phyloP scores from a whole-genome alignment of 2,329 filamentous ascomycete species.

The Colletotrichum godetiae region DNA sequence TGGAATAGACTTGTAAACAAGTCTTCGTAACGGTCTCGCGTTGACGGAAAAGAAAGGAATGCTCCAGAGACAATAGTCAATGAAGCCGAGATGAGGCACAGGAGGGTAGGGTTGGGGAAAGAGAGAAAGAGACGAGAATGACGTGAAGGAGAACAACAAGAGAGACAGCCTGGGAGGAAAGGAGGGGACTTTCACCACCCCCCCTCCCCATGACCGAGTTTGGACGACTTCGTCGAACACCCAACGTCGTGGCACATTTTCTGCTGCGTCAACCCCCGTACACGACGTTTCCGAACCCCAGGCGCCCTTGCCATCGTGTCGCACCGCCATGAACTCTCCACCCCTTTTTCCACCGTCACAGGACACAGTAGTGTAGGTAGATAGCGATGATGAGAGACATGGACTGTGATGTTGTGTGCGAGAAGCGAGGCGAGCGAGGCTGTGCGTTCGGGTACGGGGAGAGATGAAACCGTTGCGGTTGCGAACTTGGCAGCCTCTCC shows the following conservation, averaged over 20 bases:
- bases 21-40: constrained; percentile 6
- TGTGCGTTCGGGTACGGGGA: constrained; percentile 17
- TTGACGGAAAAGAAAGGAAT: constrained; percentile 29
- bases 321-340: constrained; percentile 17
- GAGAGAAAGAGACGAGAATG: constrained; percentile 16
- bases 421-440: constrained; percentile 26
- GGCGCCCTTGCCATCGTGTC: constrained; percentile 14
- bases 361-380: not conserved
- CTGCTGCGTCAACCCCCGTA: constrained; percentile 14
- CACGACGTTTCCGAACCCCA: constrained; percentile 22
- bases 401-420: not conserved
- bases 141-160: constrained; percentile 16
- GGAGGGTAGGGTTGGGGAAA: constrained; percentile 1
- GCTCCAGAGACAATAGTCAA: constrained; percentile 14
- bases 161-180: not conserved
- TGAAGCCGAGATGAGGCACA: constrained; percentile 29
- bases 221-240: constrained; percentile 22
- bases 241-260: not conserved
- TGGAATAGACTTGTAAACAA: constrained; percentile 25
- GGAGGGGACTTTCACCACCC: not conserved
- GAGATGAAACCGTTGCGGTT: constrained; percentile 35
- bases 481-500: constrained; percentile 29
- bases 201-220: constrained; percentile 5
- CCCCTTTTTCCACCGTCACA: not conserved
- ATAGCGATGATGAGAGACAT: not conserved